Evolutionary conservation across 345 rosid species (phyloP).

Genomic region (Citrus inodora): DNA sequence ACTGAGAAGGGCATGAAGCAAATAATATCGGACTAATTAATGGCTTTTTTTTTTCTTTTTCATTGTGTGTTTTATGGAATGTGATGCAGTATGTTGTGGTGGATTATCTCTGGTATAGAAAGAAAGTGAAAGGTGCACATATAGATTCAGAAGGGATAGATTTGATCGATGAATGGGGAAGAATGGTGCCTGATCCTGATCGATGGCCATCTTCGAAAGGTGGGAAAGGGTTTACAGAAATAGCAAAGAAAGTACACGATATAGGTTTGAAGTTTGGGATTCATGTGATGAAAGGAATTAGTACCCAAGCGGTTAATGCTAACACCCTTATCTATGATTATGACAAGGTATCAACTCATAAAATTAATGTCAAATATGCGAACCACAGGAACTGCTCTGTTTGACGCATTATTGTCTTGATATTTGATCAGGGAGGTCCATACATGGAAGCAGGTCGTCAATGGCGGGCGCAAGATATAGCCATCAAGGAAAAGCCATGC

Average conservation of each 20-base stretch:
- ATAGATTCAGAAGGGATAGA: slow-evolving; percentile 70
- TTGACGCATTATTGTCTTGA: not conserved
- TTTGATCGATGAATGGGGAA: slow-evolving; percentile 91
- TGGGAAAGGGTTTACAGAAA: slow-evolving; percentile 71
- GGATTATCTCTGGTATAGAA: slow-evolving; percentile 90
- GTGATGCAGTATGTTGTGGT: slow-evolving; percentile 71
- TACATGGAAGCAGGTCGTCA: slow-evolving; percentile 46
- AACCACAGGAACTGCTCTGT: not conserved
- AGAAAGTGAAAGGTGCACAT: slow-evolving; percentile 64
- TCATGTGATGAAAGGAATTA: slow-evolving; percentile 86
- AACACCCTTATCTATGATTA: slow-evolving; percentile 65
- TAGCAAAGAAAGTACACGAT: slow-evolving; percentile 64
- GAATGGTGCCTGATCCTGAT: slow-evolving; percentile 70
- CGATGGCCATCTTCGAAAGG: slow-evolving; percentile 85
- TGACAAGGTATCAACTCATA: slow-evolving; percentile 36
- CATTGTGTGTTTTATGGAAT: not conserved
- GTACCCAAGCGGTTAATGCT: slow-evolving; percentile 76
- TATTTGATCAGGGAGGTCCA: slow-evolving; percentile 51
- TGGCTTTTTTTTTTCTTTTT: not conserved
- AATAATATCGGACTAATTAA: too few relatives aligned
- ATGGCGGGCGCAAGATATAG: slow-evolving; percentile 84
- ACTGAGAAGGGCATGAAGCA: too few relatives aligned
- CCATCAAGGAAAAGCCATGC: slow-evolving; percentile 75
- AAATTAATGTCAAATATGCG: not conserved
- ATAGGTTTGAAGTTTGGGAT: slow-evolving; percentile 91